Evolutionary conservation across 331 rosid genomes (phyloP), one percentile per base, ranked within the genome.

Genomic region (Erythrophleum ivorense): DNA sequence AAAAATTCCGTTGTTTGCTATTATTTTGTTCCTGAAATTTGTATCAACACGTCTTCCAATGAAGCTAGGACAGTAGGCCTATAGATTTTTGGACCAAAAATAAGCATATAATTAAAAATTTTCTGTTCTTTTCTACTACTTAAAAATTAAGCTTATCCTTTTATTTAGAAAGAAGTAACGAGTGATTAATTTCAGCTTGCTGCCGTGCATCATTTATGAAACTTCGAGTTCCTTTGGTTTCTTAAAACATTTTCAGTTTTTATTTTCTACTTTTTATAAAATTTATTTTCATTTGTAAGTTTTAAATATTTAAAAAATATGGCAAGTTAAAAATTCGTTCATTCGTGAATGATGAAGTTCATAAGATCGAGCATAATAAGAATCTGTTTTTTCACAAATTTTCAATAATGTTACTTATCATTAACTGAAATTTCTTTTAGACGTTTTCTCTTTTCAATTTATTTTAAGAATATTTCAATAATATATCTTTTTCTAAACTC

Each of bases 21-120:
- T 40, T 14, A n/a, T 68, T 68, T n/a, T 41, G 15, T 41, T 68
- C 33, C 53, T 68, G 73, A 19, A 69, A 45, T 13, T 70, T 46
- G 73, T 41, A 19, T 54, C 14, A 70, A 46, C 80, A 41, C 33
- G 9, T 24, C 40, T 50, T 79, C 55, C 63, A 41, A 19, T 86
- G 82, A 79, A 86, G 38, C 19, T 12, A 16, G 36, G 13, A 14
- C 24, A 72, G 50, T 11, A 46, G 64, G 10, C n/a, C 72, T 71
- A 59, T 36, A 19, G 19, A 31, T 14, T 13, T 85, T 69, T 53
- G 18, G 49, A 58, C 31, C 21, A 45, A n/a, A 80, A 78, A 45
- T 71, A 5, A 77, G 55, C 9, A 29, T 60, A 6, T 12, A 48
- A 53, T 10, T 19, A 64, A 40, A 40, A 45, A 24, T 15, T 45